Base-by-base conservation (phyloP, 805 yeast species). In the Lachancea thermotolerans region DNA sequence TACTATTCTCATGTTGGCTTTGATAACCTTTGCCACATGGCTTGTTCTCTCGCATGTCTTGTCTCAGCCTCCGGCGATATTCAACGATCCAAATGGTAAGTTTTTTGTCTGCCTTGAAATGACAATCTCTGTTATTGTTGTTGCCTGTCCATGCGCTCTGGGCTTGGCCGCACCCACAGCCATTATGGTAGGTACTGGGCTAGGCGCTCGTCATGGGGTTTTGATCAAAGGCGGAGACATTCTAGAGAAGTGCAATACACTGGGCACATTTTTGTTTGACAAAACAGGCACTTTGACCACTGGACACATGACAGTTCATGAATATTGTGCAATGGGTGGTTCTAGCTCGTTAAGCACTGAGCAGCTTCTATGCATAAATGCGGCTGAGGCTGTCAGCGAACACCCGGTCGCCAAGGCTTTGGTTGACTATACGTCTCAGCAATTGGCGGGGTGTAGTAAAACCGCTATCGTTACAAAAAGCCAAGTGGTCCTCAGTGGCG, bases 151-250 rank as follows among this genome's bases (percentile, higher is more conserved):
- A 0, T 93, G 99, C 73, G 98, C 99, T 0, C 68, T 93, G 18
- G 99, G 99, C 2, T 72, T 93, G 41, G 97, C 97, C 3, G 95
- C 98, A 0, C 99, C 99, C 1, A 95, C 99, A 1, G 98, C 98
- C 0, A 87, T 93, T 10, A 93, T 95, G 97, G 99, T 93, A 2
- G 99, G 97, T 8, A 91, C 98, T 2, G 99, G 99, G 35, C 83
- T 88, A 17, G 98, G 96, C 35, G 98, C 99, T 0, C 65, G 77
- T 11, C 73, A 87, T 62, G 98, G 99, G 15, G 84, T 93, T 4
- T 70, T 93, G 44, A 85, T 93, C 56, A 93, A 91, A 64, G 96
- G 97, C 39, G 99, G 97, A 17, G 95, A 84, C 42, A 78, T 85
- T 12, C 73, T 93, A 49, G 98, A 93, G 59, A 73, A 69, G 46